Evolutionary conservation across 2,329 filamentous ascomycete genomes (phyloP).

Genomic region (Fusarium sp.): DNA sequence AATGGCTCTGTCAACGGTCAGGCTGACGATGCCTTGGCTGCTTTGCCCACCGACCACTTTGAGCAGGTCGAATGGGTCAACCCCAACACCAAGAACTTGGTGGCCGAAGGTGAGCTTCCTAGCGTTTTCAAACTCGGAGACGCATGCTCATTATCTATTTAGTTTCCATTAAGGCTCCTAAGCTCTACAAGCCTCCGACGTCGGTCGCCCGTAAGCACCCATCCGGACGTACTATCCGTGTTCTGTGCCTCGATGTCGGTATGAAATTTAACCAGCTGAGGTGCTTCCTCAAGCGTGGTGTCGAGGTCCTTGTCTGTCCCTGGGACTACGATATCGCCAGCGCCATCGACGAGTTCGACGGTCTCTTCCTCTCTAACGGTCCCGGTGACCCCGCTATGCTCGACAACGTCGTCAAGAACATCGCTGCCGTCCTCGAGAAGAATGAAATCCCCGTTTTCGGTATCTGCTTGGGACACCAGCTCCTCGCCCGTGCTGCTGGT

Average conservation of each 20-base stretch:
- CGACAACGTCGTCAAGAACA: conserved; percentile 81
- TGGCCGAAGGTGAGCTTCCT: conserved; percentile 83
- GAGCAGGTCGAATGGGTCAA: conserved; percentile 89
- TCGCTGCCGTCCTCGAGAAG: conserved; percentile 79
- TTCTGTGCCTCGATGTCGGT: conserved; percentile 95
- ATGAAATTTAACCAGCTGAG: conserved; percentile 98
- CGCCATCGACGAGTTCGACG: conserved; percentile 87
- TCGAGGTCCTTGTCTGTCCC: conserved; percentile 93
- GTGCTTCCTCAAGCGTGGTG: conserved; percentile 89
- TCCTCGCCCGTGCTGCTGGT: conserved; percentile 88
- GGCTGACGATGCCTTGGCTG: conserved; percentile 33
- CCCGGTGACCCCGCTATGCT: conserved; percentile 94
- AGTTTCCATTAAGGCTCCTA: conserved; percentile 92
- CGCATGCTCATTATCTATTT: conserved; percentile 55
- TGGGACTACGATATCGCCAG: conserved; percentile 95
- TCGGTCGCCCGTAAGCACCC: conserved; percentile 83
- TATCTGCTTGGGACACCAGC: conserved; percentile 95
- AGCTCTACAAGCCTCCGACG: conserved; percentile 82
- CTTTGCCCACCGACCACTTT: conserved; percentile 63
- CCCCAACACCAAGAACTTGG: conserved; percentile 92
- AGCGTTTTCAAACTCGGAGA: conserved; percentile 30
- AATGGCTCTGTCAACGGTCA: conserved; percentile 57
- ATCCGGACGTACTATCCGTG: conserved; percentile 85
- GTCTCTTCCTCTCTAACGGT: conserved; percentile 97
- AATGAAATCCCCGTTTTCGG: conserved; percentile 91